Conservation (phyloP, 176 grass and related monocot genomes). For the Poa pratensis region DNA sequence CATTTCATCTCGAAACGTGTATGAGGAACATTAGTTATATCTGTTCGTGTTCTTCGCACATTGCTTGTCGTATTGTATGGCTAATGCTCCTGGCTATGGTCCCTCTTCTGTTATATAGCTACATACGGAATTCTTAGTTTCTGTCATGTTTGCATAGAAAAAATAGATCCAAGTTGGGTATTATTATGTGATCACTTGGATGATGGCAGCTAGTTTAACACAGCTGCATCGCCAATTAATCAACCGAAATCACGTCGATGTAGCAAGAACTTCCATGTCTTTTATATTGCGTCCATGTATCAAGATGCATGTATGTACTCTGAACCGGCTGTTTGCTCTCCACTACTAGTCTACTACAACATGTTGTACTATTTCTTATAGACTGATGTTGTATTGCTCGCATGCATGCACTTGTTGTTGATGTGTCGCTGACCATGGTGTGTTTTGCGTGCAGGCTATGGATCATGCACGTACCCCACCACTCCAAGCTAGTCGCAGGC, state of each 20-base stretch:
- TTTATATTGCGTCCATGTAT: no score
- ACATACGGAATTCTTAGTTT: neutral
- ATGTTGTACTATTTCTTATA: neutral
- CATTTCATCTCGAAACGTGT: neutral
- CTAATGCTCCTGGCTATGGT: neutral
- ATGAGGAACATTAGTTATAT: neutral
- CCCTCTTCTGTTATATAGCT: neutral
- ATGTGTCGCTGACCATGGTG: neutral
- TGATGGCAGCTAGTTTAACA: no score
- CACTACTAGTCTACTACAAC: neutral
- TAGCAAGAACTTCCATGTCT: no score
- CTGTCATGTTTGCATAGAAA: neutral
- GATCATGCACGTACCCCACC: slow-evolving; percentile 45
- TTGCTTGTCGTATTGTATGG: no score
- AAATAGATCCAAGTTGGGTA: neutral
- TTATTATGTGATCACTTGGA: no score
- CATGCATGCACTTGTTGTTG: neutral
- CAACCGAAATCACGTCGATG: no score
- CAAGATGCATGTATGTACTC: neutral
- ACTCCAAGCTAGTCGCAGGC: neutral
- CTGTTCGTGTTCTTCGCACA: neutral
- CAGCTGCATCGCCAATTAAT: no score
- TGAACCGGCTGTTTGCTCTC: neutral
- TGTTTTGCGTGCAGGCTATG: slow-evolving; percentile 44
- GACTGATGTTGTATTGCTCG: neutral